Conservation (phyloP, 257 asterid species). For the Ajuga chamaepitys region DNA sequence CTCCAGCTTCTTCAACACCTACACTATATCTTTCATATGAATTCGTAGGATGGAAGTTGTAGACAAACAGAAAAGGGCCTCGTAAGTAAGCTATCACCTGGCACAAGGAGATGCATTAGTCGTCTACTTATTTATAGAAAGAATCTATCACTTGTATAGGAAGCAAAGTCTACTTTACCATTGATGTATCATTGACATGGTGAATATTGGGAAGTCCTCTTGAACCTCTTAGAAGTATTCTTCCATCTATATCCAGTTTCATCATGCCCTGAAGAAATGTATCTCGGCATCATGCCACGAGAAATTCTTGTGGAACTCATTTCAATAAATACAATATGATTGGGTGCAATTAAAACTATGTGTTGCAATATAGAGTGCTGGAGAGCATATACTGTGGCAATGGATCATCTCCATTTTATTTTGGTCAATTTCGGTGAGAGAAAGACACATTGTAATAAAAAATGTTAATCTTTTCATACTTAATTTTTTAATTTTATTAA, state of each 20-base stretch:
- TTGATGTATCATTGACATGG: conserved; percentile 68
- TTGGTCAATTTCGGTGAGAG: too few species aligned
- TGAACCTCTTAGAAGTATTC: conserved; percentile 59
- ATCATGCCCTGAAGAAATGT: conserved; percentile 70
- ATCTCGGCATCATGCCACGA: conserved; percentile 6
- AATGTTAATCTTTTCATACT: too few species aligned
- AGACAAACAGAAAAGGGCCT: conserved; percentile 74
- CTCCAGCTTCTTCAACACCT: conserved; percentile 99
- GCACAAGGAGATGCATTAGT: conserved; percentile 21
- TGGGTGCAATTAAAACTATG: not conserved
- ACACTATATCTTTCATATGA: conserved; percentile 58
- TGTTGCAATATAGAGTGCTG: not conserved
- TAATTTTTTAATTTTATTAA: too few species aligned
- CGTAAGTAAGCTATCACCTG: conserved; percentile 85
- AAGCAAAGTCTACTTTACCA: conserved; percentile 38
- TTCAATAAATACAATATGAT: not conserved
- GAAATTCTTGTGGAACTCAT: not conserved
- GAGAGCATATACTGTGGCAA: not conserved
- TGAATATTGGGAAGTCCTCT: conserved; percentile 75
- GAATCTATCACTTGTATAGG: not conserved
- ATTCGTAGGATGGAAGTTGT: conserved; percentile 80
- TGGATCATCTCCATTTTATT: too few species aligned
- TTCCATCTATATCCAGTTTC: conserved; percentile 65
- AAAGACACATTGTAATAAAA: too few species aligned
- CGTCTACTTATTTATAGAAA: not conserved